Evolutionary conservation across 306 rosid genomes (phyloP).

Genomic region (Dryas drummondii): DNA sequence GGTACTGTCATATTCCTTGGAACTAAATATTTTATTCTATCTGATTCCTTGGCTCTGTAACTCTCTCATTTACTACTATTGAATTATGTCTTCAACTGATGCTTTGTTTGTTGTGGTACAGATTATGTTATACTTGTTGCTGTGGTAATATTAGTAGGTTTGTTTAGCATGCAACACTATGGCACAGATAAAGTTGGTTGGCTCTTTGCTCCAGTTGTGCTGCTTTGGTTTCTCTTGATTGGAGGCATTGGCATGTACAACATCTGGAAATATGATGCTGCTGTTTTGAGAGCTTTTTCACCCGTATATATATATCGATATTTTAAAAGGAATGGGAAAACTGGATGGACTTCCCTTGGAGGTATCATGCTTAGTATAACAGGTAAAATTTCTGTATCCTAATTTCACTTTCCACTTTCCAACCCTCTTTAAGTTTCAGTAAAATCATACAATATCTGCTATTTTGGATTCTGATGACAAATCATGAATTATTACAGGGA

Average conservation of each 20-base stretch:
- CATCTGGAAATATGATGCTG: conserved; percentile 72
- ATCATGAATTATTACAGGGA: conserved; percentile 60
- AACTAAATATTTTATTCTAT: conserved; percentile 16
- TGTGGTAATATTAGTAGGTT: conserved; percentile 71
- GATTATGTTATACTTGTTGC: conserved; percentile 85
- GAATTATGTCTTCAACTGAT: conserved; percentile 26
- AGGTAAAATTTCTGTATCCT: conserved; percentile 46
- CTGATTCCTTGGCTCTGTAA: conserved; percentile 8
- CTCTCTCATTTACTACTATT: conserved; percentile 9
- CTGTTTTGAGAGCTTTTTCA: conserved; percentile 76
- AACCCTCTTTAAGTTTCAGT: background rate
- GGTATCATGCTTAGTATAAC: conserved; percentile 97
- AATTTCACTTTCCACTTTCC: background rate
- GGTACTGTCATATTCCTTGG: conserved; percentile 48
- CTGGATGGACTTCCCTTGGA: conserved; percentile 96
- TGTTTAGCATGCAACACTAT: conserved; percentile 93
- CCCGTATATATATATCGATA: conserved; percentile 79
- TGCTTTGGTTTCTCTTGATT: conserved; percentile 89
- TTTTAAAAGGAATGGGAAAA: conserved; percentile 70
- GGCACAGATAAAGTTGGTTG: conserved; percentile 97
- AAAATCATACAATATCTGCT: background rate
- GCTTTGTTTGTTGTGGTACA: conserved; percentile 38
- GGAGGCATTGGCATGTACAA: conserved; percentile 93
- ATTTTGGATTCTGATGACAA: conserved; percentile 31
- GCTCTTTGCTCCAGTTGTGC: conserved; percentile 99